phyloP scores from a whole-genome alignment of 2,329 filamentous ascomycete genomes.

The Trichoderma brevicompactum region DNA sequence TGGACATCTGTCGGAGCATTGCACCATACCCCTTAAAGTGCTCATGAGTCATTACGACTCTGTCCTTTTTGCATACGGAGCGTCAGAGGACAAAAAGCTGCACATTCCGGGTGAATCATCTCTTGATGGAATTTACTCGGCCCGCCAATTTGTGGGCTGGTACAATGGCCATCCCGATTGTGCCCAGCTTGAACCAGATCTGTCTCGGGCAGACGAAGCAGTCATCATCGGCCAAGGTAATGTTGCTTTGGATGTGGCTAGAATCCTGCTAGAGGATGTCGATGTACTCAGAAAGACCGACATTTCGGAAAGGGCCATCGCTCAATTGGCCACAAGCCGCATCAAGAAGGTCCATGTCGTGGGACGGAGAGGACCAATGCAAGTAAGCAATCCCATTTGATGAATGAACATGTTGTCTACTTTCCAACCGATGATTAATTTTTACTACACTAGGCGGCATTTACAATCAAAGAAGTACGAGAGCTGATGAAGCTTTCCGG shows the following conservation, averaged over 20 bases:
- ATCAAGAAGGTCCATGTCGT: slow-evolving; percentile 85
- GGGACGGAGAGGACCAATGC: slow-evolving; percentile 84
- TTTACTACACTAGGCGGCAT: slow-evolving; percentile 68
- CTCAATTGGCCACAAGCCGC: slow-evolving; percentile 70
- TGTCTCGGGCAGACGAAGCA: slow-evolving; percentile 77
- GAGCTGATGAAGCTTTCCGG: slow-evolving; percentile 79
- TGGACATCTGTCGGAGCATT: slow-evolving; percentile 46
- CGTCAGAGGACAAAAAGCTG: slow-evolving; percentile 78
- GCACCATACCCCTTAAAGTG: slow-evolving; percentile 65
- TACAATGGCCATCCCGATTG: slow-evolving; percentile 95
- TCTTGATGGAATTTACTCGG: slow-evolving; percentile 78
- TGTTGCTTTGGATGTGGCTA: slow-evolving; percentile 90
- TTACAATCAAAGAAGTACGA: slow-evolving; percentile 92
- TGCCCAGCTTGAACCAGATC: slow-evolving; percentile 70
- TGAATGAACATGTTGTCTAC: background rate
- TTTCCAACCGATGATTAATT: background rate
- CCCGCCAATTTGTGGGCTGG: slow-evolving; percentile 94
- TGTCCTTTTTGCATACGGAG: slow-evolving; percentile 90
- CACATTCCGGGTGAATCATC: slow-evolving; percentile 77
- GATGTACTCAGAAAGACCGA: slow-evolving; percentile 79
- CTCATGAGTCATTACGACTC: slow-evolving; percentile 87
- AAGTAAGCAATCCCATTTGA: slow-evolving; percentile 55
- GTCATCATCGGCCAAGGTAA: slow-evolving; percentile 94
- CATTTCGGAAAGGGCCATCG: slow-evolving; percentile 83
- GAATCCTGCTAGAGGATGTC: slow-evolving; percentile 79